Base-by-base conservation (phyloP, 495 filamentous ascomycete genomes). In the Copromyces sp. region DNA sequence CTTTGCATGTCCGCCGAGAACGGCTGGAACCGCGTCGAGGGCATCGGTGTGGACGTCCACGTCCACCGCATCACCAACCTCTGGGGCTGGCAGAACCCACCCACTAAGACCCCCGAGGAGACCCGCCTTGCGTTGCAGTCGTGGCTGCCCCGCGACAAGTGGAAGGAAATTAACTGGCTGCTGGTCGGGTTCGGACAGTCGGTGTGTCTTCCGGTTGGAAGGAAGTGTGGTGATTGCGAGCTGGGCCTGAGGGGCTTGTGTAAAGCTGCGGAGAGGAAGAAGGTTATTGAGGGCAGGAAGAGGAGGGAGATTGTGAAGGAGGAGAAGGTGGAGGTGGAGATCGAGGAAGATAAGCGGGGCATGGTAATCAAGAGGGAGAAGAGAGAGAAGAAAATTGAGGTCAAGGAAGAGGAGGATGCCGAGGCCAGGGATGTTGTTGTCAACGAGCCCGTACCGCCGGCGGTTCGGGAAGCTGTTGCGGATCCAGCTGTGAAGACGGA, bases 131-230 rank as follows among this genome's bases (percentile, higher is more conserved):
- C 90, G 41, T 81, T 99, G 73, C 87, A 98, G 85, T 83, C 84
- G 1, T 98, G 95, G 94, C 82, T 98, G 73, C 94, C 95, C 9
- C 85, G 82, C 73, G 94, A 97, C 32, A 89, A 88, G 78, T 97
- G 95, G 95, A 93, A 94, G 81, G 94, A 96, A 81, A 97, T 98
- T 78, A 98, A 98, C 78, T 90, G 92, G 82, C 81, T 98, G 80
- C 85, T 98, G 69, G 95, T 98, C 59, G 95, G 95, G 1, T 87
- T 97, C 73, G 95, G 95, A 3, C 95, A 97, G 87, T 81, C 90
- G 9, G 89, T 94, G 5, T 97, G 95, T 82, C 79, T 93, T 74
- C 93, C 94, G 2, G 89, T 96, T 2, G 92, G 91, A 2, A 83
- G 91, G 44, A 87, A 86, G 70, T 98, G 94, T 79, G 93, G 92